Evolutionary conservation across 2,329 filamentous ascomycete genomes (phyloP), one percentile per base, ranked within the genome.

Genomic region (Neurospora sp.): DNA sequence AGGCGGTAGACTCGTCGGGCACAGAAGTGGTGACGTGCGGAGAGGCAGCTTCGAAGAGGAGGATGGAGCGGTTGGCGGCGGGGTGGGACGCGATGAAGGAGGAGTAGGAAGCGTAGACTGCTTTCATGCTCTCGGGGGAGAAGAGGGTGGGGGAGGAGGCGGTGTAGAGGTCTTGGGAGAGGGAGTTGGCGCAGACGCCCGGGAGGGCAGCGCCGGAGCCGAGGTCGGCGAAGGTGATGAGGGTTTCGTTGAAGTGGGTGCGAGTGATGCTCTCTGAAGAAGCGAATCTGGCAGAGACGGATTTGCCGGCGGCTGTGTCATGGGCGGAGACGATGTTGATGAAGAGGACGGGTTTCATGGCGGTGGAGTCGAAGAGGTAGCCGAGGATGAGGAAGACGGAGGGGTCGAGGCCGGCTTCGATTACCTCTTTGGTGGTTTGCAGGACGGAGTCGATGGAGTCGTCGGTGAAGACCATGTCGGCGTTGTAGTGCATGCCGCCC

Each of bases 381-480:
- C 43, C 43, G 43, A 52, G 43, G 5, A 52, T 52, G 43, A 52
- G 19, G 46, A 58, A 58, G 23, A 58, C 46, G 13, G 46, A 58
- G 23, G 23, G 23, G 23, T 58, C 19, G 23, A 58, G 46, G 23
- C 46, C 46, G 46, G 13, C 13, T 58, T 58, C 19, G 46, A 58
- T 58, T 15, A 58, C 23, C 2, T 28, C 10, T 6, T 85, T 85
- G 67, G 80, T 79, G 3, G 78, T 77, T 36, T 79, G 73, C 70
- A 84, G 85, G 39, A 85, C 76, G 13, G 75, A 77, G 74, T 84
- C 81, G 36, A 85, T 79, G 71, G 84, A 80, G 68, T 83, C 80
- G 38, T 81, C 81, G 19, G 76, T 78, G 74, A 83, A 84, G 23
- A 78, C 77, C 68, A 81, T 79, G 9, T 80, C 80, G 76, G 79